These are phyloP conservation scores for Microcyclospora tardicrescens DNA, from an alignment of 2,329 filamentous ascomycete species.

Conservation along the genomic window DNA sequence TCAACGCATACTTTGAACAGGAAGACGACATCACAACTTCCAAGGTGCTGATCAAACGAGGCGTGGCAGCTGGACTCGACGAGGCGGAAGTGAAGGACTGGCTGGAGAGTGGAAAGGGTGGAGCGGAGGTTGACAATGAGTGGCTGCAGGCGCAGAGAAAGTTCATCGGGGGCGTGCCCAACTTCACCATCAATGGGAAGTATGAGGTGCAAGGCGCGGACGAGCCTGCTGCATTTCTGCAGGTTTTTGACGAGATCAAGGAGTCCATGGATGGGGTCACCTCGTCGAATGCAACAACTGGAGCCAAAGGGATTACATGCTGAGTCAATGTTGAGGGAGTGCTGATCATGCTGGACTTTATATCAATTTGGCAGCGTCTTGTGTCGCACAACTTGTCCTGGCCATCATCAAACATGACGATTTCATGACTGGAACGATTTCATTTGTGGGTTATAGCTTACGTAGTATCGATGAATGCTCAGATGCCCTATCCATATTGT, in stretches of 20 bases:
- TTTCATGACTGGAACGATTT: no score
- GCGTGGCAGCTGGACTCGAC: constrained; percentile 32
- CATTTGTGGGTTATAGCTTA: no score
- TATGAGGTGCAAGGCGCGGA: constrained; percentile 60
- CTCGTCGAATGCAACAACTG: no score
- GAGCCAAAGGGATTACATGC: no score
- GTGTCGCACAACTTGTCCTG: no score
- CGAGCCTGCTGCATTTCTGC: constrained; percentile 53
- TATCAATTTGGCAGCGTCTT: no score
- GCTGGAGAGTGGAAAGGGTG: constrained; percentile 31
- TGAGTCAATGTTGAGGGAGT: no score
- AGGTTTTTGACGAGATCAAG: constrained; percentile 51
- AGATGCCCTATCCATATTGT: no score
- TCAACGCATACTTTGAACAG: constrained; percentile 42
- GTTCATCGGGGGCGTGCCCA: constrained; percentile 56
- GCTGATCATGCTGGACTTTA: no score
- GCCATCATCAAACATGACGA: no score
- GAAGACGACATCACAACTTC: constrained; percentile 34
- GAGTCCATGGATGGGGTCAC: background rate
- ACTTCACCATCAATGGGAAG: constrained; percentile 58
- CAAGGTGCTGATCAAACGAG: constrained; percentile 28
- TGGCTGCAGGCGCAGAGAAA: constrained; percentile 32
- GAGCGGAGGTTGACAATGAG: constrained; percentile 34
- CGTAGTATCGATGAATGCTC: no score
- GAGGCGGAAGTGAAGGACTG: constrained; percentile 31